These are phyloP conservation scores for Suillus clintonianus DNA, from an alignment of 768 basidiomycete genomes.

Conservation along the genomic window DNA sequence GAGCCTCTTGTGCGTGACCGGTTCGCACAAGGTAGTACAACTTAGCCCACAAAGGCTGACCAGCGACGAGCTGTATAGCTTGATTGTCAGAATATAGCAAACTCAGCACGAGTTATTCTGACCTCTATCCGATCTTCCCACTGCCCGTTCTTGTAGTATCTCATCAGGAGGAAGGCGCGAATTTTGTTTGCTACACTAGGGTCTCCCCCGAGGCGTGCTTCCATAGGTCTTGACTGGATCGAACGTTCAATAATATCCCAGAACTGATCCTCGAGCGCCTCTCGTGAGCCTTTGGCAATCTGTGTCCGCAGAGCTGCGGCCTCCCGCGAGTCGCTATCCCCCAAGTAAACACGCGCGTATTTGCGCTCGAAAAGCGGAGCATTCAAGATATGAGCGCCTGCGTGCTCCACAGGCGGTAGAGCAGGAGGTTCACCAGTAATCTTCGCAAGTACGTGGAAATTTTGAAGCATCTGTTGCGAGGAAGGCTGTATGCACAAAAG, in stretches of 20 bases:
- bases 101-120: slow-evolving; percentile 16
- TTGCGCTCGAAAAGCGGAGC: slow-evolving; percentile 80
- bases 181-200: slow-evolving; percentile 90
- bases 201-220: slow-evolving; percentile 88
- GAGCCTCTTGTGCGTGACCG: slow-evolving; percentile 79
- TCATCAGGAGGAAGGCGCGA: slow-evolving; percentile 80
- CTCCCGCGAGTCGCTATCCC: slow-evolving; percentile 63
- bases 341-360: slow-evolving; percentile 76
- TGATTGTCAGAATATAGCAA: slow-evolving; percentile 1
- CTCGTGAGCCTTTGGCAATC: slow-evolving; percentile 75
- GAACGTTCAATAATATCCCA: slow-evolving; percentile 83
- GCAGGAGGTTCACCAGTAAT: slow-evolving; percentile 77
- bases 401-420: slow-evolving; percentile 75
- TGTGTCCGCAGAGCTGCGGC: slow-evolving; percentile 66
- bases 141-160: slow-evolving; percentile 75
- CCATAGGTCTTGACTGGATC: slow-evolving; percentile 76
- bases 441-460: slow-evolving; percentile 72
- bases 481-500: slow-evolving; percentile 38
- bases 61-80: slow-evolving; percentile 69
- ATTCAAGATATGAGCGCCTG: slow-evolving; percentile 80
- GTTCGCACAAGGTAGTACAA: slow-evolving; percentile 90
- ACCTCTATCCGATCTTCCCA: slow-evolving; percentile 93
- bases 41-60: slow-evolving; percentile 91
- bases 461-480: slow-evolving; percentile 63
- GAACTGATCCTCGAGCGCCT: slow-evolving; percentile 88